Evolutionary conservation across 2,329 filamentous ascomycete genomes (phyloP).

Genomic region (Diatrype stigma): DNA sequence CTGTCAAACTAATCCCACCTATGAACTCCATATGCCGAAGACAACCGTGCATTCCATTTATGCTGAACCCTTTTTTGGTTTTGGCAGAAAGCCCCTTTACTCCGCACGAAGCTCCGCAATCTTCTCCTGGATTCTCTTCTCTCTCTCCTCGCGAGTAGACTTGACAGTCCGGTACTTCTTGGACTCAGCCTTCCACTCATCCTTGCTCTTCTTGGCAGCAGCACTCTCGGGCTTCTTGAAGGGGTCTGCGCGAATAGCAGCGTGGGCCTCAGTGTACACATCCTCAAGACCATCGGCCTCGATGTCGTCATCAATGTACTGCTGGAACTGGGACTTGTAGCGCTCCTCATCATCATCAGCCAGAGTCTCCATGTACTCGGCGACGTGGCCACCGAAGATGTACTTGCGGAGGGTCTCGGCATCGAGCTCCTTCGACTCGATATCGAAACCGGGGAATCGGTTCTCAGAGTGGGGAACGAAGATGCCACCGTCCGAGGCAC

Average conservation of each 20-base stretch:
- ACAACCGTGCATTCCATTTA: constrained; percentile 25
- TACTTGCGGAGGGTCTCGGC: constrained; percentile 96
- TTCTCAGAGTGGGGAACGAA: constrained; percentile 98
- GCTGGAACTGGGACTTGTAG: constrained; percentile 96
- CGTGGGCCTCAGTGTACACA: constrained; percentile 90
- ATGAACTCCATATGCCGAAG: constrained; percentile 29
- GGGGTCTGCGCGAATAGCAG: constrained; percentile 94
- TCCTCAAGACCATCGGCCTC: constrained; percentile 98
- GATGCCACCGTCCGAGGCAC: constrained; percentile 96
- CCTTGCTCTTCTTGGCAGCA: constrained; percentile 90
- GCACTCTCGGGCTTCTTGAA: constrained; percentile 83
- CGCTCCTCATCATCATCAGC: constrained; percentile 99
- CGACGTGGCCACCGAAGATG: constrained; percentile 97
- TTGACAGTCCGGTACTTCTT: constrained; percentile 80
- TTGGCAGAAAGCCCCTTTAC: constrained; percentile 26
- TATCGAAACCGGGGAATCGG: constrained; percentile 98
- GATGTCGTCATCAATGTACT: constrained; percentile 95
- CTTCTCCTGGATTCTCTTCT: constrained; percentile 80
- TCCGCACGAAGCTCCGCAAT: constrained; percentile 74
- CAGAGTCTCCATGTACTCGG: constrained; percentile 99
- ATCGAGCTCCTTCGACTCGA: constrained; percentile 96
- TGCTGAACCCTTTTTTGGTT: constrained; percentile 14
- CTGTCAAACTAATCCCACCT: constrained; percentile 23
- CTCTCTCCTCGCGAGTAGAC: constrained; percentile 79
- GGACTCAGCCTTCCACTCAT: constrained; percentile 92